A percentile compares a stretch with the other conserved stretches of the same genome.
phyloP scores from a whole-genome alignment of 352 stramenopile species.

The Phytophthora meadii region DNA sequence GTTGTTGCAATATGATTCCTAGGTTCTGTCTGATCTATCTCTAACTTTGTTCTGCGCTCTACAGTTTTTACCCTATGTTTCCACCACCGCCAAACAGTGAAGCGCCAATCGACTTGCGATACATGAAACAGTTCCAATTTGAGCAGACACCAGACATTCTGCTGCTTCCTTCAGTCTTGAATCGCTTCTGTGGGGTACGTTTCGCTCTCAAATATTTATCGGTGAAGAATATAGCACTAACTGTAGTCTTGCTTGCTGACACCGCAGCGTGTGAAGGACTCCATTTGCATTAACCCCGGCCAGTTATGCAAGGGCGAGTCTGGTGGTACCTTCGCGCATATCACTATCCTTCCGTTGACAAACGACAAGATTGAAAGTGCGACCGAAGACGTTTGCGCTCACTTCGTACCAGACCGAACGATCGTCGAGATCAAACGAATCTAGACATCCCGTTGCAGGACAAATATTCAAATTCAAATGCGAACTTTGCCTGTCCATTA shows the following conservation, averaged over 20 bases:
- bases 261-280: slow-evolving; percentile 86
- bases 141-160: slow-evolving; percentile 94
- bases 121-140: slow-evolving; percentile 93
- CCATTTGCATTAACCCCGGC: slow-evolving; percentile 96
- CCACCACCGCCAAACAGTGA: slow-evolving; percentile 68
- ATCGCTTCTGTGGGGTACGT: slow-evolving; percentile 88
- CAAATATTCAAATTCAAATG: not conserved
- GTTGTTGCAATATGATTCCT: not conserved
- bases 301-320: slow-evolving; percentile 93
- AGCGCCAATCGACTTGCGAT: slow-evolving; percentile 92
- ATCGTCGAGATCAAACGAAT: slow-evolving; percentile 94
- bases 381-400: slow-evolving; percentile 52
- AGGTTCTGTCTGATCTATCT: not conserved
- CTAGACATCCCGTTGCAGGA: slow-evolving; percentile 28
- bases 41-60: not conserved
- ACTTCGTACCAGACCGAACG: slow-evolving; percentile 89
- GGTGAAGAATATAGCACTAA: not conserved
- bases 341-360: slow-evolving; percentile 93
- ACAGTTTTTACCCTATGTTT: slow-evolving; percentile 84
- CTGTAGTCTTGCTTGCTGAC: slow-evolving; percentile 36
- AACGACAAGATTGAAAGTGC: slow-evolving; percentile 72
- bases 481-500: not conserved
- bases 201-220: not conserved
- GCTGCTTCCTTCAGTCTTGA: slow-evolving; percentile 95
- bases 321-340: slow-evolving; percentile 93